Base-by-base conservation (phyloP, 2,329 filamentous ascomycete species). In the Talaromyces sp. region DNA sequence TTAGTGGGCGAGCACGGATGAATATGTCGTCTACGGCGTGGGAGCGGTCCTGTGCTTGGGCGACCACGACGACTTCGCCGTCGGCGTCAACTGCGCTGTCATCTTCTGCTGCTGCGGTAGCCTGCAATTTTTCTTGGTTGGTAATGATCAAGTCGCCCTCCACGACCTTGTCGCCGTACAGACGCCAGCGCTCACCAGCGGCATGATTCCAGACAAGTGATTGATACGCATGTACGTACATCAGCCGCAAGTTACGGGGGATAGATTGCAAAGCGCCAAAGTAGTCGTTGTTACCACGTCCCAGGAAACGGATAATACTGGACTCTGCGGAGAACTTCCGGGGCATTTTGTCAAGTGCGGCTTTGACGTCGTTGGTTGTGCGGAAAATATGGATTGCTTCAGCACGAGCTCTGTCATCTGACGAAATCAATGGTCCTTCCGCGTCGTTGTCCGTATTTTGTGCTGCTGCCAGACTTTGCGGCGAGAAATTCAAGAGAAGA, bases 191-290 rank as follows among this genome's bases (percentile, higher is more conserved):
- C 70, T 90, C 87, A 69, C 91, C 92, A 1, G 88, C 91, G 13
- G 88, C 91, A 69, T 88, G 86, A 79, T 99, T 99, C 94, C 94
- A 99, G 9, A 99, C 89, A 43, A 93, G 86, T 6, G 91, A 96
- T 77, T 99, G 95, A 78, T 97, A 98, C 5, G 95, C 94, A 76
- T 99, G 95, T 16, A 97, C 89, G 75, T 98, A 99, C 90, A 99
- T 97, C 66, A 92, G 86, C 50, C 93, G 87, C 71, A 98, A 83
- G 58, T 91, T 92, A 19, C 93, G 86, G 27, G 90, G 90, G 68
- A 99, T 93, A 62, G 86, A 85, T 73, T 90, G 86, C 60, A 99
- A 79, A 0, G 95, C 92, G 27, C 93, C 93, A 66, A 91, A 84
- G 75, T 87, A 95, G 78, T 99, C 94, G 50, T 84, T 85, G 45